These are phyloP conservation scores for Parathielavia appendiculata DNA, from an alignment of 495 filamentous ascomycete species.

Conservation along the genomic window DNA sequence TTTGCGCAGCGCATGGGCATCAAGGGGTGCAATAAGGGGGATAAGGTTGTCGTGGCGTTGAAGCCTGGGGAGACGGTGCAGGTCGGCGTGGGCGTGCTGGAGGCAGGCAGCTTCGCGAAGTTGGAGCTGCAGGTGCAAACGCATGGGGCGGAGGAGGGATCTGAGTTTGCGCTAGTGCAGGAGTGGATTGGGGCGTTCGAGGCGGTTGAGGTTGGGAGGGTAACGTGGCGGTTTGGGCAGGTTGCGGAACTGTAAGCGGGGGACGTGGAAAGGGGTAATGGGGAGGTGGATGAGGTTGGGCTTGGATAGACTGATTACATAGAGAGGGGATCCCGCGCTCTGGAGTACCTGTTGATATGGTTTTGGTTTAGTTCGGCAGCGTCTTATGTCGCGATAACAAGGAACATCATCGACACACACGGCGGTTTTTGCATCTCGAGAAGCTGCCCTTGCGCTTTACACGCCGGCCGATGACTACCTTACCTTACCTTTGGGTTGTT, in stretches of 20 bases:
- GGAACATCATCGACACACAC: no score
- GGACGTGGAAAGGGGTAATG: background rate
- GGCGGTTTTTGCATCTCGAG: no score
- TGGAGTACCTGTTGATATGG: no score
- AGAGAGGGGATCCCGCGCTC: no score
- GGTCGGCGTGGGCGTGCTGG: conserved; percentile 1
- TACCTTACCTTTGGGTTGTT: no score
- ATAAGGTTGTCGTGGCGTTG: background rate
- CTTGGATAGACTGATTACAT: no score
- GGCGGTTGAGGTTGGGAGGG: conserved; percentile 9
- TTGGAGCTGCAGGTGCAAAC: conserved; percentile 4
- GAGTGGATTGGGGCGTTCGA: conserved; percentile 3
- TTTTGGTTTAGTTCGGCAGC: no score
- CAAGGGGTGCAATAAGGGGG: background rate
- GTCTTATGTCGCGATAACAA: no score
- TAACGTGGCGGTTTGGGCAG: conserved; percentile 9
- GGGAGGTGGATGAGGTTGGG: background rate
- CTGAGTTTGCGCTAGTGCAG: conserved; percentile 10
- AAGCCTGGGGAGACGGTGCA: background rate
- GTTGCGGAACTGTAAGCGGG: background rate
- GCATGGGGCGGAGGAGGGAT: background rate
- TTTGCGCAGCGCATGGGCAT: background rate
- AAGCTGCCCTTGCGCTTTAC: no score
- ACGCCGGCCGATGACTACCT: no score
- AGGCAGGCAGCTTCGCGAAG: background rate